These are phyloP conservation scores for Gamsiella multidivaricata DNA, from an alignment of 192 early-diverging fungal genomes.

Conservation along the genomic window DNA sequence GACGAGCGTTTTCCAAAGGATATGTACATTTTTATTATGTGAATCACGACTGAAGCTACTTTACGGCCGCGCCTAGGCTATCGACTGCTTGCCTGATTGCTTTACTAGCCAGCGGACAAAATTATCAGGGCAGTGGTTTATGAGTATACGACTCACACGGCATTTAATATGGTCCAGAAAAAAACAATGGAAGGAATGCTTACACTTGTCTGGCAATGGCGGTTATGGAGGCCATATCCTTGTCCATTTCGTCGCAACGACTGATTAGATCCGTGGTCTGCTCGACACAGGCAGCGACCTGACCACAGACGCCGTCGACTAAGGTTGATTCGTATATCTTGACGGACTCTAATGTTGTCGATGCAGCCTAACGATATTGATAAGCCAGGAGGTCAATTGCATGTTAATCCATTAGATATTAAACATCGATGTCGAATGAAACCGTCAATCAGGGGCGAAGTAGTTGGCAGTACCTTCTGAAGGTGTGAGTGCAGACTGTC, in stretches of 20 bases:
- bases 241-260: conserved; percentile 52
- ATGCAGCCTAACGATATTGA: conserved; percentile 12
- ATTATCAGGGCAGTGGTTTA: neutral
- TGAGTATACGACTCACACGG: neutral
- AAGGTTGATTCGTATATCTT: conserved; percentile 38
- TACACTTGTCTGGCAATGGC: conserved; percentile 40
- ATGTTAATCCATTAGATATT: no score
- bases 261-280: conserved; percentile 44
- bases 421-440: neutral
- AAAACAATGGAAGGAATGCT: neutral
- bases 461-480: neutral
- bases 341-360: conserved; percentile 24
- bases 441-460: no score
- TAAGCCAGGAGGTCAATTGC: neutral
- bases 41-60: conserved; percentile 7
- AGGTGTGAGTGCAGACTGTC: conserved; percentile 30
- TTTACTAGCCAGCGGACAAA: conserved; percentile 9
- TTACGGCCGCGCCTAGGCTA: conserved; percentile 21
- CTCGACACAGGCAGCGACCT: conserved; percentile 29
- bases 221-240: conserved; percentile 41
- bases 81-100: conserved; percentile 46
- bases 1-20: no score
- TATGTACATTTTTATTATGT: no score
- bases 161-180: no score
- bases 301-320: conserved; percentile 41